Conservation (phyloP, 2,329 filamentous ascomycete genomes). For the Pestalotiopsis sp. region DNA sequence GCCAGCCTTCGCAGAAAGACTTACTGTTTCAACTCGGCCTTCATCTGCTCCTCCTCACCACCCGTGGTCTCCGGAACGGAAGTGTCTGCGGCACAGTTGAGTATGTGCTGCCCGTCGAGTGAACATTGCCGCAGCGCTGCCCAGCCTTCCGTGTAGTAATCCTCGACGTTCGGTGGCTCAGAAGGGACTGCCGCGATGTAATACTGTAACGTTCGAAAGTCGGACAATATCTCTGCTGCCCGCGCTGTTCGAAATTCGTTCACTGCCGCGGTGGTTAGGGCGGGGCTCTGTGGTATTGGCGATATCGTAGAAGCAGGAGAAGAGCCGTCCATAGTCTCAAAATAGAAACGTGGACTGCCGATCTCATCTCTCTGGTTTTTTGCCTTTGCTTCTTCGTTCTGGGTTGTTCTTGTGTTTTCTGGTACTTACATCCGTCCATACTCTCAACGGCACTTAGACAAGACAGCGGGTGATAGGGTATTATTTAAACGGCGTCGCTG, state of each 20-base stretch:
- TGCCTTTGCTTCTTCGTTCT: conserved; percentile 2
- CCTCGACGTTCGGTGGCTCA: conserved; percentile 56
- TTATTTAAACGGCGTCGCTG: conserved; percentile 7
- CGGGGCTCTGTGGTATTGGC: background rate
- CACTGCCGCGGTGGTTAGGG: conserved; percentile 41
- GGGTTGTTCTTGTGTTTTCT: background rate
- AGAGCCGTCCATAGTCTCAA: conserved; percentile 14
- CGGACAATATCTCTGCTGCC: conserved; percentile 63
- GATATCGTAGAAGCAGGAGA: conserved; percentile 2
- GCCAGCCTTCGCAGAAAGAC: conserved; percentile 27
- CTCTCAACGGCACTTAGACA: conserved; percentile 17
- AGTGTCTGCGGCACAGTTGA: conserved; percentile 66
- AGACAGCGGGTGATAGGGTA: conserved; percentile 12
- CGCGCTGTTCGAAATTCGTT: conserved; percentile 62
- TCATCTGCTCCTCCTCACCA: conserved; percentile 61
- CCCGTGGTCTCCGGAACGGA: conserved; percentile 56
- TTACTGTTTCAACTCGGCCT: conserved; percentile 66
- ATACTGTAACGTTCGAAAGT: conserved; percentile 65
- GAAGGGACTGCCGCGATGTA: conserved; percentile 61
- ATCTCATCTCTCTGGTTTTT: conserved; percentile 10
- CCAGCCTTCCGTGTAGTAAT: conserved; percentile 68
- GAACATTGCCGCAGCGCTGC: conserved; percentile 63
- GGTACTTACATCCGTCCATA: conserved; percentile 37
- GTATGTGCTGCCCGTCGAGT: conserved; percentile 65
- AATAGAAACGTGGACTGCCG: conserved; percentile 10